These are phyloP conservation scores for Brassica juncea DNA, from an alignment of 345 rosid genomes.

Conservation along the genomic window DNA sequence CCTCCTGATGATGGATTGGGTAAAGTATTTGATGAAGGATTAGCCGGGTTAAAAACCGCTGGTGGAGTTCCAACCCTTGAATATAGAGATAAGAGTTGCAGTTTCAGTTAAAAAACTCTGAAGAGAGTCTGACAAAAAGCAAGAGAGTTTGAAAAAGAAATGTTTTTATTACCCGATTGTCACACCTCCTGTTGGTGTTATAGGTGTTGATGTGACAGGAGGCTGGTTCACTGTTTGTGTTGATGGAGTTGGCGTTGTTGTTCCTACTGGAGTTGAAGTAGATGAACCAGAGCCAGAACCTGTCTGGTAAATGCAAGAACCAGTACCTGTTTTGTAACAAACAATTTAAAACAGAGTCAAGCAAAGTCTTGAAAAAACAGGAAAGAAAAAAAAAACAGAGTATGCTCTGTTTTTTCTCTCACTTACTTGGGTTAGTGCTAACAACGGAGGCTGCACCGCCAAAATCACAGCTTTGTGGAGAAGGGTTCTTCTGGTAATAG, in stretches of 20 bases:
- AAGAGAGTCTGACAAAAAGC: neutral
- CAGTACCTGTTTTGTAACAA: constrained; percentile 57
- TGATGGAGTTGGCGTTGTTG: constrained; percentile 46
- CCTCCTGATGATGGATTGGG: constrained; percentile 36
- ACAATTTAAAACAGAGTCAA: constrained; percentile 13
- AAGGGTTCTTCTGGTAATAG: constrained; percentile 86
- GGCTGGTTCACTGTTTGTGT: constrained; percentile 43
- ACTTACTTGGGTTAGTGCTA: constrained; percentile 81
- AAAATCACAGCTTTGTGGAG: constrained; percentile 81
- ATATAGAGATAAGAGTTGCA: constrained; percentile 1
- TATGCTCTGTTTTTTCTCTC: constrained; percentile 4
- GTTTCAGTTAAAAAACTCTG: neutral
- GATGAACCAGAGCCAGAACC: constrained; percentile 41
- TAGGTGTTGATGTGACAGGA: constrained; percentile 45
- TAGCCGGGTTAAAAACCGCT: constrained; percentile 38
- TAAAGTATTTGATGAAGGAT: constrained; percentile 31
- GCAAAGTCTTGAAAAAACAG: neutral
- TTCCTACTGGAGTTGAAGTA: constrained; percentile 45
- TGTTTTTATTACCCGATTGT: constrained; percentile 46
- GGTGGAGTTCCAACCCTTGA: constrained; percentile 43
- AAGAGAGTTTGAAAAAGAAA: constrained; percentile 5
- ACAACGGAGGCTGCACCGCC: constrained; percentile 72
- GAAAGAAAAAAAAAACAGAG: neutral
- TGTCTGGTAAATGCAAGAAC: constrained; percentile 72
- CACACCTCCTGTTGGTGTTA: constrained; percentile 48